Evolutionary conservation across 257 asterid genomes (phyloP).

Genomic region (Penstemon barbatus): DNA sequence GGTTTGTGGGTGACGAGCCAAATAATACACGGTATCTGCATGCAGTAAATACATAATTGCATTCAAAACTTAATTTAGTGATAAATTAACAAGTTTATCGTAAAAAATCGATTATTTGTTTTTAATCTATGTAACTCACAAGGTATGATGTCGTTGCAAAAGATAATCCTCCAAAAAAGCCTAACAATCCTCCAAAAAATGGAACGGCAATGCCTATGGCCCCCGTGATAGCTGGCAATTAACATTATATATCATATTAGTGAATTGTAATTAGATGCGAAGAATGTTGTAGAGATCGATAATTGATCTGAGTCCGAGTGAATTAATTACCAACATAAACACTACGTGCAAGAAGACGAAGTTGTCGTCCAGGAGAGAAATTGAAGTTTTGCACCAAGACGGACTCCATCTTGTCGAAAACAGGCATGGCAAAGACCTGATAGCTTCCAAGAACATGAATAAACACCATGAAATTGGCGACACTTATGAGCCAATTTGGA

Average conservation of each 20-base stretch:
- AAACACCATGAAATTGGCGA: slow-evolving; percentile 49
- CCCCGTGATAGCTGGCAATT: slow-evolving; percentile 37
- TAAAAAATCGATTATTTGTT: background rate
- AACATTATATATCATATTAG: background rate
- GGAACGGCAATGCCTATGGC: slow-evolving; percentile 37
- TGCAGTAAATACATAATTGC: slow-evolving; percentile 1
- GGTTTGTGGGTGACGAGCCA: slow-evolving; percentile 40
- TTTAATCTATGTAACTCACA: slow-evolving; percentile 26
- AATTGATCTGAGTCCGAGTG: too few relatives aligned
- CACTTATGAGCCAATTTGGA: slow-evolving; percentile 41
- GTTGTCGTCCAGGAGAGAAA: slow-evolving; percentile 36
- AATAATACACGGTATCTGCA: slow-evolving; percentile 36
- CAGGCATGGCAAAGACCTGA: slow-evolving; percentile 61
- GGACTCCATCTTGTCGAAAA: slow-evolving; percentile 48
- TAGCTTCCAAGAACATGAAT: slow-evolving; percentile 53
- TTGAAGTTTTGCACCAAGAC: slow-evolving; percentile 25
- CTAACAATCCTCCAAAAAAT: slow-evolving; percentile 50
- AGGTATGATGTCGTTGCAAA: slow-evolving; percentile 39
- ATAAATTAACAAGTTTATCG: too few relatives aligned
- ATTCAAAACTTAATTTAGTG: background rate
- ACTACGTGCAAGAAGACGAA: slow-evolving; percentile 42
- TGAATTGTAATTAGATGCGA: background rate
- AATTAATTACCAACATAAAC: slow-evolving; percentile 40
- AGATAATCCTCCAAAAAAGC: slow-evolving; percentile 52
- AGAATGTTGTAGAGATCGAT: background rate